phyloP scores from a whole-genome alignment of 75 land plant species.

The Picea glauca region DNA sequence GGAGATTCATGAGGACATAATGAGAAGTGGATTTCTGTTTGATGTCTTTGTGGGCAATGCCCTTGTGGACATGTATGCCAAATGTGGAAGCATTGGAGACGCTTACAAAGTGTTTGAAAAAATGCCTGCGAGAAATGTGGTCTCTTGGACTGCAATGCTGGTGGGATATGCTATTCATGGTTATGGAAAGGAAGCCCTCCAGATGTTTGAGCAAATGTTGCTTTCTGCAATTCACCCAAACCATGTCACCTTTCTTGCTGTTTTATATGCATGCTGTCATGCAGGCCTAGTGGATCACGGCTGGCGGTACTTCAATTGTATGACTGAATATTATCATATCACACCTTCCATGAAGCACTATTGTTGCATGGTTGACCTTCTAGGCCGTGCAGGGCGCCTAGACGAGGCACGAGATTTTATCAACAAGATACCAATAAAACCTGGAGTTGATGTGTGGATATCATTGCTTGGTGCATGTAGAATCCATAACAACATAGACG shows the following conservation, averaged over 20 bases:
- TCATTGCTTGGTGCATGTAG: conserved; percentile 25
- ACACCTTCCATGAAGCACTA: neutral
- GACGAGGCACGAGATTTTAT: neutral
- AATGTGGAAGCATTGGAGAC: conserved; percentile 2
- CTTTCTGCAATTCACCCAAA: neutral
- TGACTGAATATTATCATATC: neutral
- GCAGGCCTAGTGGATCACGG: neutral
- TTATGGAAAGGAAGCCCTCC: conserved; percentile 19
- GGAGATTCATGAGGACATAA: conserved; percentile 15
- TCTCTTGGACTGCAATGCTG: conserved; percentile 19
- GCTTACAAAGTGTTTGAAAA: conserved; percentile 18
- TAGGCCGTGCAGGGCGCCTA: neutral
- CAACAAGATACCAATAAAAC: conserved; percentile 1
- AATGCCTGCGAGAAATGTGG: neutral
- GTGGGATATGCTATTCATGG: conserved; percentile 14
- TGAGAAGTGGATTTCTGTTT: conserved; percentile 4
- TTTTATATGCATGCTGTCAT: neutral
- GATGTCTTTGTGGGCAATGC: conserved; percentile 18
- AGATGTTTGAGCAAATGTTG: neutral
- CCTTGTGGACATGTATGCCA: conserved; percentile 15
- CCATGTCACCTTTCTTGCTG: neutral
- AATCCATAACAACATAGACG: conserved; percentile 12
- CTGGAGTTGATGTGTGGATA: neutral
- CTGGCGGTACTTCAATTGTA: neutral
- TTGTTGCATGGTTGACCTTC: neutral